Conservation (phyloP, 1,139 yeast species). For the Komagataea norvegica region DNA sequence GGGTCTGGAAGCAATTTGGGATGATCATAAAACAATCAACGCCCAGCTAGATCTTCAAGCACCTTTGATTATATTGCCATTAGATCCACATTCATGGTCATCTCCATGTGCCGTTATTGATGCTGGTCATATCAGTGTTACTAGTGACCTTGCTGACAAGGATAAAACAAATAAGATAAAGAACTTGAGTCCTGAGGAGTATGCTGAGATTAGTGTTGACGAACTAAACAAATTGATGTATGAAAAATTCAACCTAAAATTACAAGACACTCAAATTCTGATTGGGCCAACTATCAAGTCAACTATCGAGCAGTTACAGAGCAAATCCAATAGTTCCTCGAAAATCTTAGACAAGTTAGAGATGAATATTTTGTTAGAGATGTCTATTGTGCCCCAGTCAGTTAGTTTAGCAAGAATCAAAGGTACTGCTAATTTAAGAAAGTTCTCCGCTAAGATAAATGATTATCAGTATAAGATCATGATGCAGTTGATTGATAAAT, state of each 20-base stretch:
- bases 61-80: slow-evolving; percentile 84
- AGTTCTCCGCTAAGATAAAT: slow-evolving; percentile 63
- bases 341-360: slow-evolving; percentile 70
- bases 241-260: slow-evolving; percentile 72
- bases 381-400: slow-evolving; percentile 83
- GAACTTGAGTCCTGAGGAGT: slow-evolving; percentile 55
- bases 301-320: slow-evolving; percentile 66
- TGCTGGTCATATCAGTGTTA: slow-evolving; percentile 90
- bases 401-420: slow-evolving; percentile 65
- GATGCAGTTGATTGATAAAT: slow-evolving; percentile 68
- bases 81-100: slow-evolving; percentile 72
- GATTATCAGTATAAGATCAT: slow-evolving; percentile 88
- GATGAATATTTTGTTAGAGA: slow-evolving; percentile 66
- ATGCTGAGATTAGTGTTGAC: slow-evolving; percentile 69
- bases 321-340: slow-evolving; percentile 35
- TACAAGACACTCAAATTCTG: slow-evolving; percentile 84
- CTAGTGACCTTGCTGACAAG: slow-evolving; percentile 75
- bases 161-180: slow-evolving; percentile 67
- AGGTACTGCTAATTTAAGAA: slow-evolving; percentile 78
- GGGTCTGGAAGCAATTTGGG: slow-evolving; percentile 89
- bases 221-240: slow-evolving; percentile 77
- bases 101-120: slow-evolving; percentile 91
- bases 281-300: slow-evolving; percentile 80
- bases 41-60: slow-evolving; percentile 87
- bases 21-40: slow-evolving; percentile 88